A percentile compares a stretch with the other conserved stretches of the same genome.
Evolutionary conservation across 306 rosid genomes (phyloP).

Genomic region (Corylus heterophylla): DNA sequence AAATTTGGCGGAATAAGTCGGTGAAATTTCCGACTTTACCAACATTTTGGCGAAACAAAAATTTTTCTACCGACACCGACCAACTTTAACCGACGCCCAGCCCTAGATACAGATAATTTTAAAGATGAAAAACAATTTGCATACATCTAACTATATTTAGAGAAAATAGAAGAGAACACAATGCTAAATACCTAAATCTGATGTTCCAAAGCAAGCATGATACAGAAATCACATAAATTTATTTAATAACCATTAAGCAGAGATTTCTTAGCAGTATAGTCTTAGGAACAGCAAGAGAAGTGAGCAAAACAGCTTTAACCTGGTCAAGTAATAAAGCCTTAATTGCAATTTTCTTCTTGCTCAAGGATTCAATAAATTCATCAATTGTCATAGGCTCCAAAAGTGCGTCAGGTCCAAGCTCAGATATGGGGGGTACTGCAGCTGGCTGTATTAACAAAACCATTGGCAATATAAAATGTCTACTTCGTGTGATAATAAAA

Average conservation of each 20-base stretch:
- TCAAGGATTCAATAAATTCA: slow-evolving; percentile 60
- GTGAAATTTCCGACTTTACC: too few relatives aligned
- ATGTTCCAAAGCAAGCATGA: not conserved
- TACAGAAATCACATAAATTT: not conserved
- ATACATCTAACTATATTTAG: not conserved
- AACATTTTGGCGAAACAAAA: too few relatives aligned
- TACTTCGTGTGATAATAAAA: not conserved
- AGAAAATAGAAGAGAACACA: not conserved
- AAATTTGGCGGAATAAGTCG: too few relatives aligned
- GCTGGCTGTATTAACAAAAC: slow-evolving; percentile 58
- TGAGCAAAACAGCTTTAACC: slow-evolving; percentile 40
- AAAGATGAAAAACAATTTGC: not conserved
- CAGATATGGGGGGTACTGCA: slow-evolving; percentile 79
- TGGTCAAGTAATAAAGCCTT: slow-evolving; percentile 91
- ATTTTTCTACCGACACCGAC: too few relatives aligned
- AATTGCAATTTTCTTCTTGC: slow-evolving; percentile 85
- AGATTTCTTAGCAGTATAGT: not conserved
- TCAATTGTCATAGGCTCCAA: slow-evolving; percentile 69
- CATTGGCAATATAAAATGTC: not conserved
- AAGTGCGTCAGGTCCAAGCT: slow-evolving; percentile 95
- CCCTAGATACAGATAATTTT: not conserved
- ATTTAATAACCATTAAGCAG: not conserved
- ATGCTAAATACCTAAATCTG: not conserved
- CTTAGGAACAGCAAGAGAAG: slow-evolving; percentile 16
- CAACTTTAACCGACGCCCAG: too few relatives aligned